These are phyloP conservation scores for Colletotrichum tropicale DNA, from an alignment of 2,329 filamentous ascomycete species.

Conservation along the genomic window DNA sequence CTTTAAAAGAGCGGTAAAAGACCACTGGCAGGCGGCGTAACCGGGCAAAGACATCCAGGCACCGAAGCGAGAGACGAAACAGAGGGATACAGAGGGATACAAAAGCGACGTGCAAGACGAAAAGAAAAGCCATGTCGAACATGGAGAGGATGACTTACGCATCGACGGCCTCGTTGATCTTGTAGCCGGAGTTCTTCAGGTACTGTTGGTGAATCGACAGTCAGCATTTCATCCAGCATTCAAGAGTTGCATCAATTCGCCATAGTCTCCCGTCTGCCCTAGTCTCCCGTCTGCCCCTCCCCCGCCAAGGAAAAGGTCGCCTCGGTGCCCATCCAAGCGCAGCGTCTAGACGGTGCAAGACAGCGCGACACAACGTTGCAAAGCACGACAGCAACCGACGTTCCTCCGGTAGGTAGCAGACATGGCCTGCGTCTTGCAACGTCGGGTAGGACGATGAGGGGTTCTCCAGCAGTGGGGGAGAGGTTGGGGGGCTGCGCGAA, in stretches of 20 bases:
- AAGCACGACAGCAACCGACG: not conserved
- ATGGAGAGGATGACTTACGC: slow-evolving; percentile 50
- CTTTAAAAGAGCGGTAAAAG: not conserved
- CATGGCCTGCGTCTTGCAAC: not conserved
- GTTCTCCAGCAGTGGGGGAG: not conserved
- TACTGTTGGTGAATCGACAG: slow-evolving; percentile 37
- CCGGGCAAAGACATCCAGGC: not conserved
- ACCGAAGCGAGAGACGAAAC: not conserved
- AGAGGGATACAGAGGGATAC: not conserved
- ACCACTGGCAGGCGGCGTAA: not conserved
- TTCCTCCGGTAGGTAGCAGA: not conserved
- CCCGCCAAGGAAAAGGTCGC: not conserved
- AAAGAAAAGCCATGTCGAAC: slow-evolving; percentile 20
- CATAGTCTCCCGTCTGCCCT: not conserved
- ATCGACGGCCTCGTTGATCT: slow-evolving; percentile 59
- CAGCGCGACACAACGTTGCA: not conserved
- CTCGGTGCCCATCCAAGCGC: not conserved
- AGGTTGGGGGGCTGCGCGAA: not conserved
- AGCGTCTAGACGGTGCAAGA: not conserved
- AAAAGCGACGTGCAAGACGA: not conserved
- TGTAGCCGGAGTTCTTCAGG: slow-evolving; percentile 53
- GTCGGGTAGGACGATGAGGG: not conserved
- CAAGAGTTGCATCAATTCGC: not conserved
- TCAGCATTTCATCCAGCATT: slow-evolving; percentile 13
- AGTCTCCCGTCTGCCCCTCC: not conserved